Evolutionary conservation across 495 filamentous ascomycete genomes (phyloP).

Genomic region (Amphirosellinia nigrospora): DNA sequence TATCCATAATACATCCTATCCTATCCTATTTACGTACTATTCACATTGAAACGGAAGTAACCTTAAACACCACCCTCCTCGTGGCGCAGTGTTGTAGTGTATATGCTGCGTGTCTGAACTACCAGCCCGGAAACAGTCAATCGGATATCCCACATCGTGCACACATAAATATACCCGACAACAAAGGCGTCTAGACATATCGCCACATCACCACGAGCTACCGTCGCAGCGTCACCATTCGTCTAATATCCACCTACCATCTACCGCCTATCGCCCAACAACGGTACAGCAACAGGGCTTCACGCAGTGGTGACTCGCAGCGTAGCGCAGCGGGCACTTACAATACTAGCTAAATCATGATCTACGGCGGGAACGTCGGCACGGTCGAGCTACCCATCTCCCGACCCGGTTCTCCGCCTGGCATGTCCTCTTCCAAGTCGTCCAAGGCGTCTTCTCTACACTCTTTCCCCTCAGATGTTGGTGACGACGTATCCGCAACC

Average conservation of each 20-base stretch:
- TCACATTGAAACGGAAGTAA: not conserved
- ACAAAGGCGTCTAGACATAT: not conserved
- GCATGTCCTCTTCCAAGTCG: constrained; percentile 79
- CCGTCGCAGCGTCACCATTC: not conserved
- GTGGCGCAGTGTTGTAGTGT: constrained; percentile 15
- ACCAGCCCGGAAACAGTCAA: not conserved
- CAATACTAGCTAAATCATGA: constrained; percentile 61
- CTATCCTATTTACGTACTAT: no score
- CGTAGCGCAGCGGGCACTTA: not conserved
- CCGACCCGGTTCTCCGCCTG: constrained; percentile 80
- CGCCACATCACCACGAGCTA: not conserved
- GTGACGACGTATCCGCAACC: constrained; percentile 69
- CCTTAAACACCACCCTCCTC: constrained; percentile 12
- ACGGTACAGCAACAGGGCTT: not conserved
- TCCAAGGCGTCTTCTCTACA: constrained; percentile 90
- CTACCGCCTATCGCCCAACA: not conserved
- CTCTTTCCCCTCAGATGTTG: constrained; percentile 69
- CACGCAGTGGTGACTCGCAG: constrained; percentile 1
- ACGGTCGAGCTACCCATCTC: constrained; percentile 52
- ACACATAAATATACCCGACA: not conserved
- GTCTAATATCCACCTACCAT: not conserved
- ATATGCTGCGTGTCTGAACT: not conserved
- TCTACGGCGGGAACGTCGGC: constrained; percentile 50
- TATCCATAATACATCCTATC: constrained; percentile 5
- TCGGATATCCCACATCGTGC: not conserved